Evolutionary conservation across 768 basidiomycete species (phyloP).

Genomic region (Thelephora aurantiotincta): DNA sequence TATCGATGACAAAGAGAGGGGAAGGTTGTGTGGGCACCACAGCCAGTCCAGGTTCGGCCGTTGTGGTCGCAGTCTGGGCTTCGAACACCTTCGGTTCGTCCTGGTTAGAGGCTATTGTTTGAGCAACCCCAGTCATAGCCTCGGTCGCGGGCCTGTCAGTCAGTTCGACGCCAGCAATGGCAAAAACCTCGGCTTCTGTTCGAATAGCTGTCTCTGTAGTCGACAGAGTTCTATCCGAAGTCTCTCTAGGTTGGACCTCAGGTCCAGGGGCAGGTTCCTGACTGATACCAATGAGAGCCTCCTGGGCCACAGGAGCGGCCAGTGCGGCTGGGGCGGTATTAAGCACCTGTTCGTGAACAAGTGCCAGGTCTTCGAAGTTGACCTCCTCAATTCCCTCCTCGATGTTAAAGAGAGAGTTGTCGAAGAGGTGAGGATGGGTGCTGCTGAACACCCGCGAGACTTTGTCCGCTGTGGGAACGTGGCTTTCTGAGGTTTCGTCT

Average conservation of each 20-base stretch:
- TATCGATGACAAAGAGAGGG: background rate
- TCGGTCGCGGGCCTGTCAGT: too few relatives aligned
- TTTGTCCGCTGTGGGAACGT: constrained; percentile 58
- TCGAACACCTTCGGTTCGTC: too few relatives aligned
- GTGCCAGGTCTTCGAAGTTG: constrained; percentile 50
- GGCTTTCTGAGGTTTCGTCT: constrained; percentile 37
- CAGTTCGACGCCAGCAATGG: too few relatives aligned
- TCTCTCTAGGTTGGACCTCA: background rate
- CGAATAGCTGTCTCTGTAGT: background rate
- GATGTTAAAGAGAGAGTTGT: constrained; percentile 6
- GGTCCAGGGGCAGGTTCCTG: too few relatives aligned
- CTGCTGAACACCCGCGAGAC: constrained; percentile 51
- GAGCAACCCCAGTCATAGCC: too few relatives aligned
- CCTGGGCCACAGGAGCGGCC: constrained; percentile 4
- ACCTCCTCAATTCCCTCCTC: constrained; percentile 21
- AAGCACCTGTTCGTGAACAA: constrained; percentile 29
- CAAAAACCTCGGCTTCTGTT: too few relatives aligned
- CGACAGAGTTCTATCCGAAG: background rate
- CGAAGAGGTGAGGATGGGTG: constrained; percentile 3
- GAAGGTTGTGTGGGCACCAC: constrained; percentile 22
- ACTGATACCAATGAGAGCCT: background rate
- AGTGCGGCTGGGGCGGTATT: constrained; percentile 5
- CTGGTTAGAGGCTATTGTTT: too few relatives aligned
- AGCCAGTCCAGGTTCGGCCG: constrained; percentile 15
- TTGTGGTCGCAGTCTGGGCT: too few relatives aligned